phyloP scores from a whole-genome alignment of 1,139 yeast genomes.

The Scheffersomyces parashehatae region DNA sequence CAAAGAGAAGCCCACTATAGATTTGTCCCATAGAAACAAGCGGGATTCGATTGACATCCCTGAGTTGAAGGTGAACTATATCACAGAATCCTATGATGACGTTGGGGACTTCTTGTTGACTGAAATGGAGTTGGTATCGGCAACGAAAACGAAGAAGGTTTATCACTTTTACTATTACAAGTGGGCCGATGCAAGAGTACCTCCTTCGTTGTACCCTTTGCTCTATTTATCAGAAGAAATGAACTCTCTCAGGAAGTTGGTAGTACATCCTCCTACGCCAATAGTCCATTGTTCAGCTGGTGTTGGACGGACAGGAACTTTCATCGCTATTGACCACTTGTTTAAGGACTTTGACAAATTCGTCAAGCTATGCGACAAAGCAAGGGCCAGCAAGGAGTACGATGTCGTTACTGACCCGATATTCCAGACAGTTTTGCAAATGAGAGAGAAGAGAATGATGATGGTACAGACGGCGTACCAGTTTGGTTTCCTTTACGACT shows the following conservation, averaged over 20 bases:
- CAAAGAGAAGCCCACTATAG: slow-evolving; percentile 15
- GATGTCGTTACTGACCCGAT: slow-evolving; percentile 24
- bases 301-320: slow-evolving; percentile 82
- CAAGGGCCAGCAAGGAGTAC: slow-evolving; percentile 4
- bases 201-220: slow-evolving; percentile 44
- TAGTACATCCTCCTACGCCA: slow-evolving; percentile 25
- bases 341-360: slow-evolving; percentile 24
- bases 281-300: slow-evolving; percentile 83
- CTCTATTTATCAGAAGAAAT: slow-evolving; percentile 28
- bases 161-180: slow-evolving; percentile 53
- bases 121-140: slow-evolving; percentile 24
- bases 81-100: slow-evolving; percentile 16
- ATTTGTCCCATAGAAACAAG: slow-evolving; percentile 17
- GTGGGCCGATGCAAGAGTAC: slow-evolving; percentile 60
- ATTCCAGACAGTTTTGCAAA: slow-evolving; percentile 35
- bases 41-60: slow-evolving; percentile 26
- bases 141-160: slow-evolving; percentile 36
- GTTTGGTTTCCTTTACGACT: slow-evolving; percentile 48
- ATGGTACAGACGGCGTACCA: slow-evolving; percentile 70
- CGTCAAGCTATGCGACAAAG: slow-evolving; percentile 4
- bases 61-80: slow-evolving; percentile 20
- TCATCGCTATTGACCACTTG: slow-evolving; percentile 64
- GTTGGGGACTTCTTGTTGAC: slow-evolving; percentile 32
- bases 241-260: slow-evolving; percentile 10
- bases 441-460: slow-evolving; percentile 59